Percentiles rank a stretch among this genome's conserved stretches.
These are phyloP conservation scores for Eucalyptus camaldulensis DNA, from an alignment of 345 rosid species.

Conservation along the genomic window DNA sequence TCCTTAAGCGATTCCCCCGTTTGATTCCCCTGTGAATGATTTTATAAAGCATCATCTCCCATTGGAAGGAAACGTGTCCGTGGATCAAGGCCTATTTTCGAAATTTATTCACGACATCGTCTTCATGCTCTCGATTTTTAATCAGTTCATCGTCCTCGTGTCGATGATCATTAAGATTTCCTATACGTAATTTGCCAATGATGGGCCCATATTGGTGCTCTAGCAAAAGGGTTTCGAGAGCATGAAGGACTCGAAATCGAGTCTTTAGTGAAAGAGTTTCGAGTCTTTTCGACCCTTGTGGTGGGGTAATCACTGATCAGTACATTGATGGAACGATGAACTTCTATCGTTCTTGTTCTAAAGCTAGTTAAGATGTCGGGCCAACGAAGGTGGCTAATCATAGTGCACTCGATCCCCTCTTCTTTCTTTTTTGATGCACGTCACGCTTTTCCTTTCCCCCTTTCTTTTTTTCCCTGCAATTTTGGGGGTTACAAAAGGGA, in stretches of 20 bases:
- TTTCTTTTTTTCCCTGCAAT: neutral
- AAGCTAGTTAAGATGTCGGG: neutral
- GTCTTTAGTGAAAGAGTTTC: neutral
- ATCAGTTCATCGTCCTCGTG: neutral
- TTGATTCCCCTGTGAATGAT: neutral
- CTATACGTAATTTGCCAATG: neutral
- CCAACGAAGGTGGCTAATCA: neutral
- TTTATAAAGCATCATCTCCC: neutral
- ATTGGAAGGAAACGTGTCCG: neutral
- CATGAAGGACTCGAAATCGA: neutral
- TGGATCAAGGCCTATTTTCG: too few species aligned
- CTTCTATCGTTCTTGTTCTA: neutral
- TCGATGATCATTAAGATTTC: neutral
- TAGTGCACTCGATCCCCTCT: neutral
- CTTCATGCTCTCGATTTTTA: neutral
- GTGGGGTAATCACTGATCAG: neutral
- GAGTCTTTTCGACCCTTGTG: neutral
- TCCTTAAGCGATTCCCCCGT: neutral
- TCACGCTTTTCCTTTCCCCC: neutral
- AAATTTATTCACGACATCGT: neutral
- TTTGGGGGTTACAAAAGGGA: neutral
- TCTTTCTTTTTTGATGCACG: neutral
- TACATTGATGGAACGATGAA: neutral
- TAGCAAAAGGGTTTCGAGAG: neutral
- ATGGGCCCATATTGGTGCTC: neutral